Percentiles rank a stretch among this genome's conserved stretches.
These are phyloP conservation scores for Nannizziopsis barbatae DNA, from an alignment of 2,329 filamentous ascomycete genomes.

Conservation along the genomic window DNA sequence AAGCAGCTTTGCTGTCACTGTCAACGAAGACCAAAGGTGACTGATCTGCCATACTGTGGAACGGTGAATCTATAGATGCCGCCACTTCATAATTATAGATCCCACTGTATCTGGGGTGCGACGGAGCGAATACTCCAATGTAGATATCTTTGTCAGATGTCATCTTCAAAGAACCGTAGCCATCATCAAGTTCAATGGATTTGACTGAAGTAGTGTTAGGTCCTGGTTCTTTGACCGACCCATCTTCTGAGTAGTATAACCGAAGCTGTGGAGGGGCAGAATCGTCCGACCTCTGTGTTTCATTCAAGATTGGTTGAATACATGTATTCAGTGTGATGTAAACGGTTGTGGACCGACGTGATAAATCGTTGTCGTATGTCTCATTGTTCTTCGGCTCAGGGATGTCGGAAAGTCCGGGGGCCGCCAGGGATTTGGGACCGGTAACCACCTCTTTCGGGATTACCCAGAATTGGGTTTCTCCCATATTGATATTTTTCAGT, in stretches of 20 bases:
- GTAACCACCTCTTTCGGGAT: slow-evolving; percentile 49
- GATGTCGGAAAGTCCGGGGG: slow-evolving; percentile 15
- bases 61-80: slow-evolving; percentile 67
- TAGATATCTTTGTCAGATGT: slow-evolving; percentile 57
- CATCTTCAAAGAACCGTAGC: slow-evolving; percentile 56
- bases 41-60: slow-evolving; percentile 48
- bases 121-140: slow-evolving; percentile 62
- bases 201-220: slow-evolving; percentile 41
- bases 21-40: slow-evolving; percentile 68
- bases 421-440: slow-evolving; percentile 31
- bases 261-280: slow-evolving; percentile 57
- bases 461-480: slow-evolving; percentile 52
- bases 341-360: slow-evolving; percentile 40
- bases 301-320: slow-evolving; percentile 54
- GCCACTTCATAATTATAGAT: slow-evolving; percentile 72
- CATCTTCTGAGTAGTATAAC: slow-evolving; percentile 61
- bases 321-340: slow-evolving; percentile 85
- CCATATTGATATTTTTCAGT: slow-evolving; percentile 50
- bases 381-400: slow-evolving; percentile 15
- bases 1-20: slow-evolving; percentile 64
- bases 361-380: slow-evolving; percentile 17
- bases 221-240: slow-evolving; percentile 54
- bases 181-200: slow-evolving; percentile 48
- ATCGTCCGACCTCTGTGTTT: slow-evolving; percentile 33
- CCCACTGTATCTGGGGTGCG: slow-evolving; percentile 51